Conservation (phyloP, 2,329 filamentous ascomycete species). For the Graphium sp. region DNA sequence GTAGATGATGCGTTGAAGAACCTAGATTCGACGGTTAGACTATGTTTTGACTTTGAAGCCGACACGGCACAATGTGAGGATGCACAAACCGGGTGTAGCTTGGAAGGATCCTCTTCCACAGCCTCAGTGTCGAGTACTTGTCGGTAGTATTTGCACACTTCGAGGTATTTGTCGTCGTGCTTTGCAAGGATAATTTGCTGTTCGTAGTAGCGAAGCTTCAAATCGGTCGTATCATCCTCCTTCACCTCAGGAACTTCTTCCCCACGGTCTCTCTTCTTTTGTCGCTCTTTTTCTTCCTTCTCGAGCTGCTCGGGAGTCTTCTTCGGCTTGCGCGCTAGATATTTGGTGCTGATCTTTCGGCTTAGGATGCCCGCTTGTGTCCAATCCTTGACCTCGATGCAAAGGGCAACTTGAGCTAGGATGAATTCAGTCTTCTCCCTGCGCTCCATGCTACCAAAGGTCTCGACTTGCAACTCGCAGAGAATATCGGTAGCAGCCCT, state of each 20-base stretch:
- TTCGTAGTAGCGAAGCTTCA: constrained; percentile 93
- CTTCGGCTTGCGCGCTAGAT: constrained; percentile 79
- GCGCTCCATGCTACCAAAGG: constrained; percentile 93
- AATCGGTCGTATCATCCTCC: constrained; percentile 81
- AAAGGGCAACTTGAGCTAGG: constrained; percentile 80
- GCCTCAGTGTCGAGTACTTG: constrained; percentile 93
- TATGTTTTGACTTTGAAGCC: too few relatives aligned
- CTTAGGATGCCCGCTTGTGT: constrained; percentile 85
- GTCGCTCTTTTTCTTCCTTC: constrained; percentile 76
- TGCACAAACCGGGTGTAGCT: constrained; percentile 62
- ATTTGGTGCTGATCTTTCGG: constrained; percentile 92
- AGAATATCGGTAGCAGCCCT: constrained; percentile 82
- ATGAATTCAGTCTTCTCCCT: constrained; percentile 99
- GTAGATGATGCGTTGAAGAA: constrained; percentile 89
- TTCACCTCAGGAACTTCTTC: constrained; percentile 65
- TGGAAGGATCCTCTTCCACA: constrained; percentile 74
- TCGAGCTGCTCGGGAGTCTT: constrained; percentile 79
- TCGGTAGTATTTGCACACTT: constrained; percentile 95
- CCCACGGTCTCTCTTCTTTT: constrained; percentile 67
- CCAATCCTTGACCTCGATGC: constrained; percentile 93
- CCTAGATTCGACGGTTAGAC: too few relatives aligned
- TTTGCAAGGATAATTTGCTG: constrained; percentile 93
- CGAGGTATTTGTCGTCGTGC: constrained; percentile 93
- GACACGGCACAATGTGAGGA: too few relatives aligned
- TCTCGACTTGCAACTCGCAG: constrained; percentile 96